These are phyloP conservation scores for Geotrichum australiense DNA, from an alignment of 1,139 yeast species.

Conservation along the genomic window DNA sequence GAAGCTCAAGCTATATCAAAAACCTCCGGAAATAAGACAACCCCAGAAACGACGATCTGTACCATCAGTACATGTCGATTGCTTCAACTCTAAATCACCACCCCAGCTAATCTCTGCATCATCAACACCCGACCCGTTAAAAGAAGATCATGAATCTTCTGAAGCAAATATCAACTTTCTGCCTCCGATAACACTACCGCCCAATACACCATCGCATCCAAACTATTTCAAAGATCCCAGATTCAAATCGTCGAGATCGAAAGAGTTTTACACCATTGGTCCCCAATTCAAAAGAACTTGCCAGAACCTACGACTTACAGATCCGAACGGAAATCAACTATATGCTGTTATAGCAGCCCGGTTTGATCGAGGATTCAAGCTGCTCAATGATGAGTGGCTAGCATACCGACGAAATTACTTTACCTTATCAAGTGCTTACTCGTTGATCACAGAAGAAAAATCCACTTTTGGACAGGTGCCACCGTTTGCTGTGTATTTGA, in stretches of 20 bases:
- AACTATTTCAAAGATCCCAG: constrained; percentile 6
- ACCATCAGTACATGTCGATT: too few relatives aligned
- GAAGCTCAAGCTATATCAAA: too few relatives aligned
- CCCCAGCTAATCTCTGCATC: too few relatives aligned
- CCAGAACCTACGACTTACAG: constrained; percentile 16
- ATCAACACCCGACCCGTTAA: too few relatives aligned
- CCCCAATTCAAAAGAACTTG: constrained; percentile 17
- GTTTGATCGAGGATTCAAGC: constrained; percentile 18
- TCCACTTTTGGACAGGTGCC: constrained; percentile 16
- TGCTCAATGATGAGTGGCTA: constrained; percentile 14
- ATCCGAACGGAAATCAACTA: constrained; percentile 14
- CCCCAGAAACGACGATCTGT: too few relatives aligned
- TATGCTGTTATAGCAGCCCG: constrained; percentile 16
- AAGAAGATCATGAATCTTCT: too few relatives aligned
- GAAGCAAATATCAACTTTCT: constrained; percentile 4
- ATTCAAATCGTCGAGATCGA: constrained; percentile 12
- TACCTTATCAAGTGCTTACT: constrained; percentile 15
- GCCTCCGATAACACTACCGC: constrained; percentile 10
- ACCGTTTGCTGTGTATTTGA: constrained; percentile 12
- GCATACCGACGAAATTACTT: constrained; percentile 18
- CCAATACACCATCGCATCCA: constrained; percentile 6
- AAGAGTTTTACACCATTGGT: constrained; percentile 16
- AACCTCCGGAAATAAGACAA: too few relatives aligned
- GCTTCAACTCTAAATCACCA: too few relatives aligned
- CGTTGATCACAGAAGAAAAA: constrained; percentile 9